These are phyloP conservation scores for Dictyostelium brefeldianum DNA, from an alignment of 78 protist species.

Conservation along the genomic window DNA sequence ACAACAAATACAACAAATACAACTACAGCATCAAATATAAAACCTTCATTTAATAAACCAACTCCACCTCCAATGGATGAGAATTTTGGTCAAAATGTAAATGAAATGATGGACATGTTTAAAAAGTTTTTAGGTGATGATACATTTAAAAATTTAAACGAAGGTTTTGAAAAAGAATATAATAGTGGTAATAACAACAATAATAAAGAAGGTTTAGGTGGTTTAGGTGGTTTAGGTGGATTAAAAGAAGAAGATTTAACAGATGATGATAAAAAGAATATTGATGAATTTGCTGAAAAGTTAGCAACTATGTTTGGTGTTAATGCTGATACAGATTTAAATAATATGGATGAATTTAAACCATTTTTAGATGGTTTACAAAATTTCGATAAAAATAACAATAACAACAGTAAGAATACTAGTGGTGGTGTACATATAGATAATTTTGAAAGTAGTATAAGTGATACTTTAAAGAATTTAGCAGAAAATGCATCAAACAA, in stretches of 20 bases:
- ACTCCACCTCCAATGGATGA: conserved; percentile 18
- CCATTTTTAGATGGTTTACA: neutral
- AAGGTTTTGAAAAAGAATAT: neutral
- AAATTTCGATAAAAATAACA: neutral
- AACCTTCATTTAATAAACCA: neutral
- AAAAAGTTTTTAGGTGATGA: neutral
- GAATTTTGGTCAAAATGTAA: neutral
- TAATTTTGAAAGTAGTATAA: conserved; percentile 37
- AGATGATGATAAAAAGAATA: neutral
- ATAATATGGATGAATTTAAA: neutral
- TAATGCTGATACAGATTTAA: neutral
- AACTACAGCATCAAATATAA: conserved; percentile 13
- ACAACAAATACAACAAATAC: conserved; percentile 10
- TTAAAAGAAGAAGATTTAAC: neutral
- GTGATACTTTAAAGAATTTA: conserved; percentile 22
- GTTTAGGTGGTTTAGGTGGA: neutral
- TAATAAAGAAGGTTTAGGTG: neutral
- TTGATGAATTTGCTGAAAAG: neutral
- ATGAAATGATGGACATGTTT: conserved; percentile 21
- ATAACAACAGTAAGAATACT: neutral
- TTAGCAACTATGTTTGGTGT: neutral
- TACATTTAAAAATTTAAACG: neutral
- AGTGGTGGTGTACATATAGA: conserved; percentile 28
- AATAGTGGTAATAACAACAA: neutral
- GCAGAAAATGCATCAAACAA: conserved; percentile 49